Evolutionary conservation across 1,284 basidiomycete genomes (phyloP).

Genomic region (Baeospora myosura): DNA sequence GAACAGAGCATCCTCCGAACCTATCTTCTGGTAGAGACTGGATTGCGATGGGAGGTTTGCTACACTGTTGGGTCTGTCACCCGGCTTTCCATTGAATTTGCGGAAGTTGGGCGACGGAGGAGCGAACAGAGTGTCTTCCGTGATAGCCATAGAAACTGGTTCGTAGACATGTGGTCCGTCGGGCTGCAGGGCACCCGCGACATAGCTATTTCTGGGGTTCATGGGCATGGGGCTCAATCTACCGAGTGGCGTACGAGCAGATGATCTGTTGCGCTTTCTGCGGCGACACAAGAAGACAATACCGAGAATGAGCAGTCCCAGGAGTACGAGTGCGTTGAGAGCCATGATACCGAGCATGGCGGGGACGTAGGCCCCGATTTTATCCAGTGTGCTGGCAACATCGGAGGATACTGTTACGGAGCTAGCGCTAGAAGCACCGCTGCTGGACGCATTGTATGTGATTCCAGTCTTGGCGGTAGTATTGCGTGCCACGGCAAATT

Average conservation of each 20-base stretch:
- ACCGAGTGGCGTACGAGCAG: constrained; percentile 35
- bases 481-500: constrained; percentile 62
- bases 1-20: constrained; percentile 17
- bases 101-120: constrained; percentile 61
- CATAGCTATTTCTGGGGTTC: constrained; percentile 31
- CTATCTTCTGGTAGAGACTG: constrained; percentile 7
- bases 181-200: constrained; percentile 24
- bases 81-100: constrained; percentile 28
- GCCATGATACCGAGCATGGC: constrained; percentile 65
- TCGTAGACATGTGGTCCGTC: constrained; percentile 43
- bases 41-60: constrained; percentile 13
- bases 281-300: constrained; percentile 43
- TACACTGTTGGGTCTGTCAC: constrained; percentile 19
- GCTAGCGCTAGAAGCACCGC: constrained; percentile 33
- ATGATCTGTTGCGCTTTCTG: constrained; percentile 20
- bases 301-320: constrained; percentile 47
- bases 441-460: constrained; percentile 54
- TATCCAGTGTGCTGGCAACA: constrained; percentile 47
- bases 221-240: constrained; percentile 45
- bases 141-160: constrained; percentile 69
- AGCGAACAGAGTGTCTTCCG: constrained; percentile 60
- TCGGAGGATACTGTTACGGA: constrained; percentile 46
- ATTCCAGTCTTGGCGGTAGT: constrained; percentile 56
- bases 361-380: constrained; percentile 57
- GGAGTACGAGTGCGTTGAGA: constrained; percentile 60